phyloP scores from a whole-genome alignment of 2,329 filamentous ascomycete genomes.

The Colletotrichum sp. region DNA sequence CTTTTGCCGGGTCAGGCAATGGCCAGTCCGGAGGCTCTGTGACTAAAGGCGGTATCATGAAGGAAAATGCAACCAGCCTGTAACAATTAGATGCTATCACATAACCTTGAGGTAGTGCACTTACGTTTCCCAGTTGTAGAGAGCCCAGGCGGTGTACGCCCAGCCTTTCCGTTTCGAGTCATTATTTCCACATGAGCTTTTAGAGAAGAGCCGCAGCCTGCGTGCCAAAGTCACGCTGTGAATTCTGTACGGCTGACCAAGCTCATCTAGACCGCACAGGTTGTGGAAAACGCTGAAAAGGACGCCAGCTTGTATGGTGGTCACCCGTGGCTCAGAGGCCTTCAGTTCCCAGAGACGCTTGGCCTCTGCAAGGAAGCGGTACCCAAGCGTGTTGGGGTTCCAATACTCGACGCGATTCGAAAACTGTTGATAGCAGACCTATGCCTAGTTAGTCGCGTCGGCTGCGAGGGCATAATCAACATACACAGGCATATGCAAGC shows the following conservation, averaged over 20 bases:
- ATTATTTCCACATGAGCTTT: background rate
- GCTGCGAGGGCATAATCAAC: conserved; percentile 12
- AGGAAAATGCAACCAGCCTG: conserved; percentile 29
- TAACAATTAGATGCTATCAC: background rate
- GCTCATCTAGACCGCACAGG: conserved; percentile 39
- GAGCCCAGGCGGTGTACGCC: background rate
- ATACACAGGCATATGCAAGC: conserved; percentile 32
- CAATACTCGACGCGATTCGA: conserved; percentile 37
- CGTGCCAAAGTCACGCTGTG: conserved; percentile 36
- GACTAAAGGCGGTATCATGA: conserved; percentile 30
- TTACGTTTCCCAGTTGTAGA: background rate
- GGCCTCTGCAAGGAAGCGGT: conserved; percentile 42
- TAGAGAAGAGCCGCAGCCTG: conserved; percentile 23
- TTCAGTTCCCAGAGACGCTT: conserved; percentile 43
- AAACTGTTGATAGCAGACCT: conserved; percentile 34
- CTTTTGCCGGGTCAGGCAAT: conserved; percentile 31
- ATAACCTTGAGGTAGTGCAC: background rate
- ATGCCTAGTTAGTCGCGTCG: background rate
- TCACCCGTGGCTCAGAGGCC: conserved; percentile 28
- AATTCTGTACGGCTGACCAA: conserved; percentile 38
- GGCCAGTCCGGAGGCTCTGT: conserved; percentile 30
- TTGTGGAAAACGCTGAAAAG: conserved; percentile 36
- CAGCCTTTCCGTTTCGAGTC: background rate
- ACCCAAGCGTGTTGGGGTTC: conserved; percentile 36
- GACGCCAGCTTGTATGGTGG: conserved; percentile 40